Conservation (phyloP, 164 flowering plant genomes). For the Magnolia sinica region DNA sequence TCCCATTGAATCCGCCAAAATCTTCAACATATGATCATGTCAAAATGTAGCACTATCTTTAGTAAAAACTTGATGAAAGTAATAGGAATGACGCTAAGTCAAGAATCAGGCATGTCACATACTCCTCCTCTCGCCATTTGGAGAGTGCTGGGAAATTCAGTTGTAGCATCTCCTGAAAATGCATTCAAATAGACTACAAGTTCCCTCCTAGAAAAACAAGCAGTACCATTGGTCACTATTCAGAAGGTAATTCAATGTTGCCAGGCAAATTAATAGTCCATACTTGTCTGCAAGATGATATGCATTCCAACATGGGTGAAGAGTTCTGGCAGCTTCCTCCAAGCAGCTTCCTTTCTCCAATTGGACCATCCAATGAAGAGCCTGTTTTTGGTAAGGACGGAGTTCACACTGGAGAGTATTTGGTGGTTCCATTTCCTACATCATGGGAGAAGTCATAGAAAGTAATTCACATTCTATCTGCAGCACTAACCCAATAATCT, state of each 20-base stretch:
- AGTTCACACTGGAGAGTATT: constrained; percentile 72
- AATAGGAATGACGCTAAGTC: not conserved
- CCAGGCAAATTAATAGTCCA: constrained; percentile 1
- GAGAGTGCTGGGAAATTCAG: constrained; percentile 92
- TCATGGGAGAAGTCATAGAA: not conserved
- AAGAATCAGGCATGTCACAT: constrained; percentile 27
- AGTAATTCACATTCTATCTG: not conserved
- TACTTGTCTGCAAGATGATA: constrained; percentile 79
- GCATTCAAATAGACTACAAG: constrained; percentile 76
- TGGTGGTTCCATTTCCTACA: constrained; percentile 93
- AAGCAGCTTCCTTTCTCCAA: constrained; percentile 66
- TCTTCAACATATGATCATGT: constrained; percentile 46
- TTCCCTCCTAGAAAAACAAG: constrained; percentile 56
- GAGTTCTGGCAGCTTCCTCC: constrained; percentile 73
- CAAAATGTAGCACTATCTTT: constrained; percentile 5
- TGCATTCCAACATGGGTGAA: constrained; percentile 98
- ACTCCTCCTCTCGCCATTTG: constrained; percentile 99
- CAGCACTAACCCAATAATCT: not conserved
- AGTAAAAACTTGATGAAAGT: not conserved
- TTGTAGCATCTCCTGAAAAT: constrained; percentile 90
- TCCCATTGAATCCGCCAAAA: constrained; percentile 99
- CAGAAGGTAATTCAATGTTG: not conserved
- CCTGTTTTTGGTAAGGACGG: constrained; percentile 95
- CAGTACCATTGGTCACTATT: not conserved
- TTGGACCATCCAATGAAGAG: constrained; percentile 86